These are phyloP conservation scores for Suillus hirtellus DNA, from an alignment of 768 basidiomycete species.

Conservation along the genomic window DNA sequence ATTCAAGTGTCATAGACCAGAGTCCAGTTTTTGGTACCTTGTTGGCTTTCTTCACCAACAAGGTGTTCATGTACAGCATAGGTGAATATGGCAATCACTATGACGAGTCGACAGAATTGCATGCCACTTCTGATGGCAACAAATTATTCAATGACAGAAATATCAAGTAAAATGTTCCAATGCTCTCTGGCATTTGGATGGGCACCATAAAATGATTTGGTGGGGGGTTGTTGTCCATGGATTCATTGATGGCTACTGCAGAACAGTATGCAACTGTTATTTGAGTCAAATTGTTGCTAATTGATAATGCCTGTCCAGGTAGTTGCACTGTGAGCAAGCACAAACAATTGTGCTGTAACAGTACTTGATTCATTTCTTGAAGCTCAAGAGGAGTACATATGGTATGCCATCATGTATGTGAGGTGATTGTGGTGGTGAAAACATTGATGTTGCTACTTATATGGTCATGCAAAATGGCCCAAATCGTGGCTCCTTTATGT, in stretches of 20 bases:
- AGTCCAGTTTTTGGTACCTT: slow-evolving; percentile 23
- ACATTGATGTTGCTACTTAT: slow-evolving; percentile 24
- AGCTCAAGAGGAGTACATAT: slow-evolving; percentile 15
- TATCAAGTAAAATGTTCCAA: slow-evolving; percentile 19
- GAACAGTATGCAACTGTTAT: slow-evolving; percentile 23
- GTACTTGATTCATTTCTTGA: slow-evolving; percentile 26
- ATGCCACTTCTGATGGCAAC: background rate
- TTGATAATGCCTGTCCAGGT: slow-evolving; percentile 14
- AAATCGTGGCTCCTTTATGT: slow-evolving; percentile 28
- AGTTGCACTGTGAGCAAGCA: slow-evolving; percentile 21
- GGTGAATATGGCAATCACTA: slow-evolving; percentile 10
- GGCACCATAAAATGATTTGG: slow-evolving; percentile 26
- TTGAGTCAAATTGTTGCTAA: too few relatives aligned
- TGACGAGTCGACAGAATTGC: slow-evolving; percentile 16
- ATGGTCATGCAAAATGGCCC: slow-evolving; percentile 30
- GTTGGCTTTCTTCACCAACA: slow-evolving; percentile 16
- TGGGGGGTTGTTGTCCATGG: slow-evolving; percentile 30
- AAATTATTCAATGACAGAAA: slow-evolving; percentile 4
- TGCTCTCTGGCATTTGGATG: slow-evolving; percentile 26
- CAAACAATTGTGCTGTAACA: slow-evolving; percentile 27
- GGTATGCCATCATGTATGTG: slow-evolving; percentile 25
- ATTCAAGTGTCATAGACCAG: slow-evolving; percentile 17
- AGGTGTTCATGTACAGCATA: slow-evolving; percentile 19
- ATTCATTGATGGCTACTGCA: slow-evolving; percentile 29
- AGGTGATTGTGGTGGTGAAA: slow-evolving; percentile 33